Evolutionary conservation across 140 eudicot species (phyloP), one percentile per base, ranked within the genome.

Genomic region (Senecio squalidus): DNA sequence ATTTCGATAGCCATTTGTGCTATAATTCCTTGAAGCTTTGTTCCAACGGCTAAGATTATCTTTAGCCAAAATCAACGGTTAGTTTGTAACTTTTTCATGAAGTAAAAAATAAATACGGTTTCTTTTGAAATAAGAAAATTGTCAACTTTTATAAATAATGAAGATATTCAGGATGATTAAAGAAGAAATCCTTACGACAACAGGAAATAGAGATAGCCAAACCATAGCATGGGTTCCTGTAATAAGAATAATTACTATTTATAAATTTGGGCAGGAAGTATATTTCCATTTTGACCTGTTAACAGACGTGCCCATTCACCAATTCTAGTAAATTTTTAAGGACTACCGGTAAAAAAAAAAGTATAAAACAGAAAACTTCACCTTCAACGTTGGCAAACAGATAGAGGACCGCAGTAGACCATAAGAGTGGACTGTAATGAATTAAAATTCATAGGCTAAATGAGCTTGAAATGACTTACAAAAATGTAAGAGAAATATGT

Each of bases 361-460:
- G 14, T 48, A 53, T 15, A 27, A 53, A 69, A 28, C 44, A 40
- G 20, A 49, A 69, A 31, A 59, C 25, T 64, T 71, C 49, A 85
- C 98, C 90, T 53, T 92, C 79, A 23, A 84, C 93, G 36, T 92
- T 84, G 21, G 92, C 71, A 40, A 88, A 87, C 70, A 87, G 76
- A 80, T 61, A 92, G 60, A 84, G 29, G 64, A 92, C 84, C 9
- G 93, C 87, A 27, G 89, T 71, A 64, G 76, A 25, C 98, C 98
- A 92, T 47, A 91, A 53, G 44, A 87, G 16, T n/a, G 98, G 89
- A 61, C 92, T 86, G 76, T 49, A 46, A 29, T 46, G 47, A 38
- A 68, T 47, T 63, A 62, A 46, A 14, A 14, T 33, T 52, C 59
- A 18, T 13, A 33, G 41, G 15, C 18, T 11, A 62, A 56, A 15